These are phyloP conservation scores for Imleria badia DNA, from an alignment of 768 basidiomycete species.

Conservation along the genomic window DNA sequence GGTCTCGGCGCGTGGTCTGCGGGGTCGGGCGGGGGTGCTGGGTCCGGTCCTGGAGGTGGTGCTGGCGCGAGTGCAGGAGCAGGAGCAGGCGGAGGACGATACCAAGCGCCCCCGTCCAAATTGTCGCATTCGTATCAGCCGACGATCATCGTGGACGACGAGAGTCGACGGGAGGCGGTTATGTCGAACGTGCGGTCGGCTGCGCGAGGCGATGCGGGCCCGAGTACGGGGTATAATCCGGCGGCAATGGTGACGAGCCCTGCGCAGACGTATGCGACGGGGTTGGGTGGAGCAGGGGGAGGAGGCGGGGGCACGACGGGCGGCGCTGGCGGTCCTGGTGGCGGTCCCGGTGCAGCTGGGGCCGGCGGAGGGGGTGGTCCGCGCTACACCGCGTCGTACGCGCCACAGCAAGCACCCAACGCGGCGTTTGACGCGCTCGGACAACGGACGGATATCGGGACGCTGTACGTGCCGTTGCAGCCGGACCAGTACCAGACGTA, in stretches of 20 bases:
- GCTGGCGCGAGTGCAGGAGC: constrained; percentile 32
- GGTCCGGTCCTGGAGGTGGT: no score
- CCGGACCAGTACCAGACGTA: constrained; percentile 75
- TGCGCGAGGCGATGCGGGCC: constrained; percentile 48
- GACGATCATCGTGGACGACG: constrained; percentile 63
- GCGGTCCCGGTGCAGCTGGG: neutral
- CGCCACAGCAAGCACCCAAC: constrained; percentile 39
- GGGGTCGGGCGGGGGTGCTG: constrained; percentile 15
- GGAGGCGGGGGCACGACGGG: neutral
- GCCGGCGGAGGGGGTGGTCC: constrained; percentile 20
- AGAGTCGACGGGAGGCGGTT: constrained; percentile 73
- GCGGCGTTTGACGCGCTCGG: constrained; percentile 62
- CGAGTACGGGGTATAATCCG: constrained; percentile 42
- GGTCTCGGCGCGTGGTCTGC: constrained; percentile 59
- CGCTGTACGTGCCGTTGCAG: constrained; percentile 79
- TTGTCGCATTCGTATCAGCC: constrained; percentile 43
- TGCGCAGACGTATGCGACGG: constrained; percentile 65
- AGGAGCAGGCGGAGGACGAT: constrained; percentile 35
- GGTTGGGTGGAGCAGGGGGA: constrained; percentile 1
- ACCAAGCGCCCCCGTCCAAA: constrained; percentile 41
- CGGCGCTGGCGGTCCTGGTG: neutral
- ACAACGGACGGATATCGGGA: constrained; percentile 61
- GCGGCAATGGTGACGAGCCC: constrained; percentile 68
- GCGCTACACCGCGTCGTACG: constrained; percentile 60
- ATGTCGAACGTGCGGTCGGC: constrained; percentile 76